Evolutionary conservation across 306 rosid species (phyloP), one percentile per base, ranked within the genome.

Genomic region (Lathyrus oleraceus): DNA sequence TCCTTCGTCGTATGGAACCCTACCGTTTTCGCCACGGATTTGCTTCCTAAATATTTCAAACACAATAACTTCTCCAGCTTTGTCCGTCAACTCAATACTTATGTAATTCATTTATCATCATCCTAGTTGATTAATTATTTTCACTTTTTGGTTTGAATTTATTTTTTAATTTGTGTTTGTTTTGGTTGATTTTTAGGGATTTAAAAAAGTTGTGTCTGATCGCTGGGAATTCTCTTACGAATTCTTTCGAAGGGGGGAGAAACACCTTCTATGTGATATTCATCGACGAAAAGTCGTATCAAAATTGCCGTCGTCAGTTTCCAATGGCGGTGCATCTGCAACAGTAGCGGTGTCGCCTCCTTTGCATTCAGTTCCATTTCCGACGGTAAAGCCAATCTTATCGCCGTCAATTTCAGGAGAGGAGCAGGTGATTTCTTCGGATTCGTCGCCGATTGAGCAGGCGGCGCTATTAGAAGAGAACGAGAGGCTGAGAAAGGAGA

Each of bases 41-140:
- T 92, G 83, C 89, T 92, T 2, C 98, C 98, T 0, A 87, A 92
- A 69, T 83, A 76, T 78, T 92, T 92, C 72, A 92, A 92, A 78
- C 98, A 92, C 72, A 89, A 89, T 72, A 95, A 91, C 78, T 95
- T 95, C 83, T 89, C 97, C 2, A 91, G 97, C 86, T 91, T 95
- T 60, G 95, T 92, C 62, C 88, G 99, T 35, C 97, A 88, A 63
- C 96, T 94, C 72, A 94, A 94, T 71, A 94, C 97, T 73, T 94
- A 94, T 58, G 99, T 94, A 85, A 63, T 51, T 66, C 45, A 10
- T 8, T 0, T 27, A 14, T 30, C 64, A 45, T 58, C 64, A 58
- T 27, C 39, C 1, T 35, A 17, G 1, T 44, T 3, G 5, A 35
- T 1, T 62, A 1, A 17, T 49, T 49, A 39, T 36, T 35, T 39